A percentile compares a stretch with the other conserved stretches of the same genome.
Evolutionary conservation across 164 flowering plant species (phyloP).

Genomic region (Piper longum): DNA sequence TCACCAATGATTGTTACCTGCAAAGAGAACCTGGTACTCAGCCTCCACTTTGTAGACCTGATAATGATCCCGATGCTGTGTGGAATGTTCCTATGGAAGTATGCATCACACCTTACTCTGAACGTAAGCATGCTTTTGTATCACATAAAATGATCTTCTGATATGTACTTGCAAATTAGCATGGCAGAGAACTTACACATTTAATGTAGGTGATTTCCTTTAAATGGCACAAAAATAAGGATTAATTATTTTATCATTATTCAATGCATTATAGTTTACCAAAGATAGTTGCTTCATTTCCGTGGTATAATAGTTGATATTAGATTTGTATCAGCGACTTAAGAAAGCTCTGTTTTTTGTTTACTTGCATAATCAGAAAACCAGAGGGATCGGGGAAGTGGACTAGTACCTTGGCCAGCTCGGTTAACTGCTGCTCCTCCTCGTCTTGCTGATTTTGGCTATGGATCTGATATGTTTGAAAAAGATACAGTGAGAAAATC

Average conservation of each 20-base stretch:
- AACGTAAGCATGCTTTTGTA: conserved; percentile 37
- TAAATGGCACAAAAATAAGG: too few relatives aligned
- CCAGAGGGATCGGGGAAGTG: conserved; percentile 40
- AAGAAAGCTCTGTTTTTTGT: background rate
- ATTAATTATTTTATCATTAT: too few relatives aligned
- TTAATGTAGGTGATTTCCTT: too few relatives aligned
- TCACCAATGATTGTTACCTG: conserved; percentile 73
- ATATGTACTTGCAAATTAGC: too few relatives aligned
- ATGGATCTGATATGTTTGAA: conserved; percentile 48
- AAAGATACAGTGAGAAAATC: conserved; percentile 53
- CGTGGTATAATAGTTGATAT: too few relatives aligned
- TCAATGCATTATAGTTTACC: too few relatives aligned
- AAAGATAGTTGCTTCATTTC: too few relatives aligned
- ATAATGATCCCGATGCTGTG: conserved; percentile 79
- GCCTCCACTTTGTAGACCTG: conserved; percentile 74
- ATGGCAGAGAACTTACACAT: too few relatives aligned
- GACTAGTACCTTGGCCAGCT: conserved; percentile 86
- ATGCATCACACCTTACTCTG: conserved; percentile 76
- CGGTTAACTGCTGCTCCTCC: conserved; percentile 71
- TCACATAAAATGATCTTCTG: background rate
- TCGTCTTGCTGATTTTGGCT: conserved; percentile 75
- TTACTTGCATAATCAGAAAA: conserved; percentile 1
- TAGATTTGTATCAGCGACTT: background rate
- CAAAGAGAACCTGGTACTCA: conserved; percentile 61
- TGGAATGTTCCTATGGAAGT: conserved; percentile 67